A percentile compares a stretch with the other conserved stretches of the same genome.
Evolutionary conservation across 2,329 filamentous ascomycete species (phyloP).

Genomic region (Beauveria sp.): DNA sequence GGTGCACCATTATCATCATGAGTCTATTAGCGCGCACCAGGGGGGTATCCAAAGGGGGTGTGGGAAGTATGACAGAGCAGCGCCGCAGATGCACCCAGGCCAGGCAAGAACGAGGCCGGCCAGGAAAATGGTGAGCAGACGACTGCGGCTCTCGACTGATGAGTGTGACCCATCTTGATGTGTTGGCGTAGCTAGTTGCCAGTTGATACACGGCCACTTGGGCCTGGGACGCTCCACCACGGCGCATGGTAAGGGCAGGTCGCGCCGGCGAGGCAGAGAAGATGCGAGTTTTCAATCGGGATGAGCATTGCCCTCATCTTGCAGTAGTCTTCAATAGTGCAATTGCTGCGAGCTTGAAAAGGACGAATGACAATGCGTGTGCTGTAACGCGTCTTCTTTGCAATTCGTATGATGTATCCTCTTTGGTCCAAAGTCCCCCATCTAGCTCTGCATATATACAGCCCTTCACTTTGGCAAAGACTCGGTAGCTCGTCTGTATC

Average conservation of each 20-base stretch:
- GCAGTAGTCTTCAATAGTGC: background rate
- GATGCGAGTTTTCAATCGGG: background rate
- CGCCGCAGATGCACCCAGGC: slow-evolving; percentile 5
- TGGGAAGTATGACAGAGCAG: background rate
- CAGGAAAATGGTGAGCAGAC: slow-evolving; percentile 43
- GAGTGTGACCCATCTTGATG: slow-evolving; percentile 72
- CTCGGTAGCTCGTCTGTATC: background rate
- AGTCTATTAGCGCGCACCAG: slow-evolving; percentile 14
- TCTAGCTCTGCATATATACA: background rate
- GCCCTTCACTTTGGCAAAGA: background rate
- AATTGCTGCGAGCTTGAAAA: background rate
- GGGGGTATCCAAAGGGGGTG: background rate
- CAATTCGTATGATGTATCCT: background rate
- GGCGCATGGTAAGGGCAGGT: slow-evolving; percentile 33
- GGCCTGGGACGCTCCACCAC: slow-evolving; percentile 57
- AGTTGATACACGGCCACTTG: slow-evolving; percentile 61
- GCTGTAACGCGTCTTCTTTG: background rate
- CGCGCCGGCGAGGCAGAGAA: slow-evolving; percentile 3
- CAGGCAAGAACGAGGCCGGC: background rate
- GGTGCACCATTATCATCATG: slow-evolving; percentile 5
- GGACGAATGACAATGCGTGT: background rate
- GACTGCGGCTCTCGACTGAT: slow-evolving; percentile 58
- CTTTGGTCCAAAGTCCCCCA: background rate
- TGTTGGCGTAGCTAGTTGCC: slow-evolving; percentile 81
- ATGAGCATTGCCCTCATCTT: background rate